phyloP scores from a whole-genome alignment of 2,329 filamentous ascomycete species.

The Colletotrichum musae region DNA sequence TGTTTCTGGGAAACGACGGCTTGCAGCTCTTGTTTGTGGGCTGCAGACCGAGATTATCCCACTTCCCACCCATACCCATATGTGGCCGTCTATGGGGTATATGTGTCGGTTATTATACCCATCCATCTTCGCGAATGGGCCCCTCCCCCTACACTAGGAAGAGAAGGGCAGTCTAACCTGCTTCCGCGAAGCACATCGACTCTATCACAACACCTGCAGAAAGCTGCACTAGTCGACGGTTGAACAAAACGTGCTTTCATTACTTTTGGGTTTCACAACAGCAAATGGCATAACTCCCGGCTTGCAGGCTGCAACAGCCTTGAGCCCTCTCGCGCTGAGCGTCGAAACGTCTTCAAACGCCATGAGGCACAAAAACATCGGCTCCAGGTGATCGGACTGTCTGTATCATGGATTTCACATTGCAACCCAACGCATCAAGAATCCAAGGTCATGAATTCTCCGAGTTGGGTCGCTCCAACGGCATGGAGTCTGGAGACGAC shows the following conservation, averaged over 20 bases:
- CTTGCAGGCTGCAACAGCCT: not conserved
- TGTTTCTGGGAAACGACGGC: conserved; percentile 29
- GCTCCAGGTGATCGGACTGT: conserved; percentile 27
- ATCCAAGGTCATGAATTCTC: conserved; percentile 35
- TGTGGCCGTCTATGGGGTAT: conserved; percentile 52
- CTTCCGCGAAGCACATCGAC: conserved; percentile 35
- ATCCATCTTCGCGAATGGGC: conserved; percentile 30
- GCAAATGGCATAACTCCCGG: conserved; percentile 12
- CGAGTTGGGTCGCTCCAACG: conserved; percentile 34
- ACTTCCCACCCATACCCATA: conserved; percentile 49
- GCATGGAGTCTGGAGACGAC: conserved; percentile 36
- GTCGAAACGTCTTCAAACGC: conserved; percentile 29
- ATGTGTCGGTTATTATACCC: conserved; percentile 55
- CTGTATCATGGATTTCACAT: conserved; percentile 20
- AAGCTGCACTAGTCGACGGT: conserved; percentile 24
- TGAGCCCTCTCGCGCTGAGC: conserved; percentile 4
- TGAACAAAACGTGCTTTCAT: conserved; percentile 24
- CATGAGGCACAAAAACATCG: conserved; percentile 15
- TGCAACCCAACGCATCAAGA: conserved; percentile 31
- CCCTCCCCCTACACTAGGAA: conserved; percentile 29
- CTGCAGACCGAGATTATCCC: conserved; percentile 54
- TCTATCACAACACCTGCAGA: conserved; percentile 15
- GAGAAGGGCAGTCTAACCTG: no score
- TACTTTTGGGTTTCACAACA: conserved; percentile 8
- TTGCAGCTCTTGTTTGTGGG: conserved; percentile 43